Evolutionary conservation across 1,139 yeast genomes (phyloP).

Genomic region (Candida sp.): DNA sequence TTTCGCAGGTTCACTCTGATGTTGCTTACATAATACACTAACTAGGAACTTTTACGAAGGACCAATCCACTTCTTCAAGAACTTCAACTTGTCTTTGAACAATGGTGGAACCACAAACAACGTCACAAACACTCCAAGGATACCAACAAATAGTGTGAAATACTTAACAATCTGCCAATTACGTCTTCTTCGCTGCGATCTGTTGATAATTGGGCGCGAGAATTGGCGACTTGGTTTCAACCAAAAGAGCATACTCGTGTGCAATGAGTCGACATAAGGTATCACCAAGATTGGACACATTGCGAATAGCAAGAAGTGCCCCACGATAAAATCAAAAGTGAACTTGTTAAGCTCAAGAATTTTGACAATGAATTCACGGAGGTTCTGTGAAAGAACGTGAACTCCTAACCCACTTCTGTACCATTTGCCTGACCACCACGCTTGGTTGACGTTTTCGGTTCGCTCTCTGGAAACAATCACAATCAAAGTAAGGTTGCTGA

Average conservation of each 20-base stretch:
- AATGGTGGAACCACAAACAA: conserved; percentile 19
- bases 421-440: conserved; percentile 96
- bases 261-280: conserved; percentile 59
- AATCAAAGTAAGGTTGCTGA: conserved; percentile 39
- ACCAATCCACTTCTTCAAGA: conserved; percentile 3
- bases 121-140: conserved; percentile 19
- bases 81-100: conserved; percentile 8
- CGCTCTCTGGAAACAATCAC: conserved; percentile 63
- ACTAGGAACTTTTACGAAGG: background rate
- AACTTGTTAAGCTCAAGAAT: conserved; percentile 69
- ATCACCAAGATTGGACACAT: conserved; percentile 67
- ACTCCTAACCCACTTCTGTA: conserved; percentile 60
- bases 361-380: conserved; percentile 72
- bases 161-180: conserved; percentile 21
- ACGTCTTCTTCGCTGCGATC: conserved; percentile 21
- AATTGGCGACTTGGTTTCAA: conserved; percentile 31
- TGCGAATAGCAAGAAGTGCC: conserved; percentile 63
- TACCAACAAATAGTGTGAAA: conserved; percentile 22
- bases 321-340: conserved; percentile 71
- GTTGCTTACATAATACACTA: background rate
- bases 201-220: conserved; percentile 29
- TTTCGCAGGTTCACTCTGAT: background rate
- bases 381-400: conserved; percentile 63
- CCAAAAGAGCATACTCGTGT: conserved; percentile 43
- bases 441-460: conserved; percentile 57